Evolutionary conservation across 2,329 filamentous ascomycete genomes (phyloP), one percentile per base, ranked within the genome.

Genomic region (Neospermospora avenae): DNA sequence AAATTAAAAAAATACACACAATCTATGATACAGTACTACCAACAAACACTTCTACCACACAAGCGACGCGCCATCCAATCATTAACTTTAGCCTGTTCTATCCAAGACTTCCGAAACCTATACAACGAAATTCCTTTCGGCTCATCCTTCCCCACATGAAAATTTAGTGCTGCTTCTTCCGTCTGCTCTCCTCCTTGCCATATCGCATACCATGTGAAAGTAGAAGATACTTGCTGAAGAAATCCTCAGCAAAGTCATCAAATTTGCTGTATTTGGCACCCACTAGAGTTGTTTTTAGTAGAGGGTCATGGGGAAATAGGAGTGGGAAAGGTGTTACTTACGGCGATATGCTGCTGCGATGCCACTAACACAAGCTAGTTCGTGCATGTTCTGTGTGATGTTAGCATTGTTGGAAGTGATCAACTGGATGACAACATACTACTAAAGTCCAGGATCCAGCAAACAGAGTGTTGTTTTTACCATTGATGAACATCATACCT

Each of bases 401-500:
- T 58, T 55, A 11, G 48, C 39, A 24, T 34, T 2, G 10, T n/a
- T 2, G 31, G 42, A 18, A 14, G 35, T n/a, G 22, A n/a, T 14
- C 16, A 28, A 39, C 11, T 4, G 22, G 16, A 39, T 10, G 16
- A 3, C 28, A 25, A 59, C 66, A 59, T 63, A 70, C 69, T n/a
- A 70, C 69, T 22, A 70, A 54, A n/a, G 68, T 71, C 68, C 67
- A 71, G 3, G 65, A 67, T 2, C 69, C 66, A 4, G 67, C 66
- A 59, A 71, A 69, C 18, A 51, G 76, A 0, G 87, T 90, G 52
- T 78, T 77, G 25, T 83, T 84, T 62, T 78, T 81, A 0, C 86
- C 86, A 64, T 91, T 86, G 3, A 91, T 79, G 24, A 88, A 82
- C 86, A 87, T 88, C 80, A 91, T 82, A 64, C 84, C 84, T 61